These are phyloP conservation scores for Arachis monticola DNA, from an alignment of 331 rosid species.

Conservation along the genomic window DNA sequence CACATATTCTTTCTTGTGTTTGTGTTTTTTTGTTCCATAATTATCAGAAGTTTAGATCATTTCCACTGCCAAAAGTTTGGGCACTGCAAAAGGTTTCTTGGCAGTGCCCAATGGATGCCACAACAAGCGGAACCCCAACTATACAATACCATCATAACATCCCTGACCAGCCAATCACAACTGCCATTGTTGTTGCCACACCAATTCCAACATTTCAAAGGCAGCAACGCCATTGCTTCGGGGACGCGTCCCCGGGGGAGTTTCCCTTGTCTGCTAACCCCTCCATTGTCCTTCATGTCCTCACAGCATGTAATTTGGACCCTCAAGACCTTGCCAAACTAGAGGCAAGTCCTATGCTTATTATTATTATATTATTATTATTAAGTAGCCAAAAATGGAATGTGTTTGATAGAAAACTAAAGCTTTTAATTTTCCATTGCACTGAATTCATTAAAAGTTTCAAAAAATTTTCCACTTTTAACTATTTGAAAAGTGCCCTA, in stretches of 20 bases:
- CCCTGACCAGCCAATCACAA: constrained; percentile 75
- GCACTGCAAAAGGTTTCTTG: constrained; percentile 63
- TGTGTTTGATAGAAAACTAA: too few relatives aligned
- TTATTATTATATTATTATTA: neutral
- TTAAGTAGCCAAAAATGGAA: too few relatives aligned
- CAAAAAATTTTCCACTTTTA: too few relatives aligned
- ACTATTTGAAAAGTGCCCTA: too few relatives aligned
- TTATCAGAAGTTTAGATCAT: constrained; percentile 71
- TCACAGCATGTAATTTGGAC: constrained; percentile 81
- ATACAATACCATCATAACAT: constrained; percentile 89
- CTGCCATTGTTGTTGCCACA: constrained; percentile 63
- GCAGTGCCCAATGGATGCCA: constrained; percentile 99
- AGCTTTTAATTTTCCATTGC: too few relatives aligned
- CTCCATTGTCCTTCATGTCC: constrained; percentile 94
- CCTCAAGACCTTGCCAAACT: constrained; percentile 95
- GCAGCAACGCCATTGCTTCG: constrained; percentile 86
- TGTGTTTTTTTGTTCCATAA: constrained; percentile 36
- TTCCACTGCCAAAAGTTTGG: constrained; percentile 58
- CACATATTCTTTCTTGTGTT: constrained; percentile 45
- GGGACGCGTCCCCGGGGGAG: constrained; percentile 88
- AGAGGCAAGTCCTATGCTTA: constrained; percentile 73
- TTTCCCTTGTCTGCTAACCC: constrained; percentile 96
- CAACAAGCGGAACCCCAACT: constrained; percentile 88
- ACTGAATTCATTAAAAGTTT: too few relatives aligned
- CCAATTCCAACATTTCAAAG: constrained; percentile 70